Conservation (phyloP, 139 green algal species). For the Penium margaritaceum region DNA sequence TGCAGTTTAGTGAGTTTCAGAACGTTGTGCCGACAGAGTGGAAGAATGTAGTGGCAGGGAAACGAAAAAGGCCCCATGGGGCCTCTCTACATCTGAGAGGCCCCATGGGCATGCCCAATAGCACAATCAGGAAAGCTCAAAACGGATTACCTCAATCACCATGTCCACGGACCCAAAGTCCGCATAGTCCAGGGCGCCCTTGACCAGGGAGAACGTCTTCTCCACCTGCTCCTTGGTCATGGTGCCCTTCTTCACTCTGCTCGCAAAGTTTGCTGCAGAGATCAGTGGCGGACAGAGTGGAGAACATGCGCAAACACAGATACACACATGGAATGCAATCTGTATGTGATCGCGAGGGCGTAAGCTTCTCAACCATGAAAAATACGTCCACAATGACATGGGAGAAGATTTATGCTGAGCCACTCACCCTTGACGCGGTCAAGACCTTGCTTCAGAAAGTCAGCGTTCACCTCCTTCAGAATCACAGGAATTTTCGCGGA, state of each 20-base stretch:
- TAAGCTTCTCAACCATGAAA: background rate
- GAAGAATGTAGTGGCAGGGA: no score
- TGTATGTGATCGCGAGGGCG: background rate
- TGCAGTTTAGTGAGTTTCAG: background rate
- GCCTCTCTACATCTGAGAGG: no score
- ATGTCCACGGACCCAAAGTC: conserved; percentile 77
- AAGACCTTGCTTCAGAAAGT: conserved; percentile 87
- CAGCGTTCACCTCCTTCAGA: conserved; percentile 96
- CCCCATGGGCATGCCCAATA: no score
- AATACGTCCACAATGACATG: background rate
- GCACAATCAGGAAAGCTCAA: background rate
- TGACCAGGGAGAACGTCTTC: conserved; percentile 59
- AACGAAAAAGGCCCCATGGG: no score
- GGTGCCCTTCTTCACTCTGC: conserved; percentile 80
- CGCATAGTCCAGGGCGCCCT: conserved; percentile 70
- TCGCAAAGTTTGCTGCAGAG: conserved; percentile 70
- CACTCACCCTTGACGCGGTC: conserved; percentile 49
- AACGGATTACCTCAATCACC: conserved; percentile 75
- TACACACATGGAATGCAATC: background rate
- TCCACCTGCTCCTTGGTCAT: conserved; percentile 63
- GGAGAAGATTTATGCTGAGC: no score
- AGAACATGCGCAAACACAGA: background rate
- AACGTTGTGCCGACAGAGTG: background rate
- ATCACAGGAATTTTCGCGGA: conserved; percentile 63
- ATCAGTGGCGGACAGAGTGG: background rate